Conservation (phyloP, 2,329 filamentous ascomycete genomes). For the Arthrobotrys conoides region DNA sequence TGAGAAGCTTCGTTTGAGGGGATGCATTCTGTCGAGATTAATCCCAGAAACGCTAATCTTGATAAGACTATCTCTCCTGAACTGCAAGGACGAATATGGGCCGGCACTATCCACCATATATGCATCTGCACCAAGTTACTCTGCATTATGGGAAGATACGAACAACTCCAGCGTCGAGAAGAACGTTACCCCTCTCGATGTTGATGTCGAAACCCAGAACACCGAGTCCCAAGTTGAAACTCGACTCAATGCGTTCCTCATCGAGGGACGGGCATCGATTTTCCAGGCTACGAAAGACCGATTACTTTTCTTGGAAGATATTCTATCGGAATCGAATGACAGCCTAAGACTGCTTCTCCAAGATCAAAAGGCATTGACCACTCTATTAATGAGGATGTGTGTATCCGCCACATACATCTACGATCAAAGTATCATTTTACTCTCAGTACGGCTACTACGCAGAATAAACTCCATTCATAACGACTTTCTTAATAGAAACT, state of each 20-base stretch:
- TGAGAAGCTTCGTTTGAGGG: conserved; percentile 45
- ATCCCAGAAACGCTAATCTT: conserved; percentile 39
- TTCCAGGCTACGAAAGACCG: conserved; percentile 50
- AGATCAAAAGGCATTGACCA: conserved; percentile 17
- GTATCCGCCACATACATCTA: conserved; percentile 40
- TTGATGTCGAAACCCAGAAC: conserved; percentile 36
- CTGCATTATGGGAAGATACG: conserved; percentile 12
- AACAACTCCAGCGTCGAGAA: not conserved
- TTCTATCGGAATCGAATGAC: conserved; percentile 39
- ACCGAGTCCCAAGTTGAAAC: conserved; percentile 24
- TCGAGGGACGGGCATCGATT: conserved; percentile 23
- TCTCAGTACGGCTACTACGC: conserved; percentile 48
- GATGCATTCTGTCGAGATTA: conserved; percentile 33
- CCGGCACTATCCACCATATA: conserved; percentile 33
- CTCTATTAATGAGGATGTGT: conserved; percentile 33
- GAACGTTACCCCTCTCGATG: conserved; percentile 15
- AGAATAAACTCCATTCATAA: conserved; percentile 39
- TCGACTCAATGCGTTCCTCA: conserved; percentile 27
- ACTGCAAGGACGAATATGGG: conserved; percentile 55
- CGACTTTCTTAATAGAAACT: conserved; percentile 5
- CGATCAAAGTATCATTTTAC: conserved; percentile 47
- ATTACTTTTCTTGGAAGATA: conserved; percentile 47
- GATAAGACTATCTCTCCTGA: conserved; percentile 43
- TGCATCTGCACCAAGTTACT: conserved; percentile 29
- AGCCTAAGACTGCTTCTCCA: conserved; percentile 8